phyloP scores from a whole-genome alignment of 23 red algal species.

The Pyropia haitanensis region DNA sequence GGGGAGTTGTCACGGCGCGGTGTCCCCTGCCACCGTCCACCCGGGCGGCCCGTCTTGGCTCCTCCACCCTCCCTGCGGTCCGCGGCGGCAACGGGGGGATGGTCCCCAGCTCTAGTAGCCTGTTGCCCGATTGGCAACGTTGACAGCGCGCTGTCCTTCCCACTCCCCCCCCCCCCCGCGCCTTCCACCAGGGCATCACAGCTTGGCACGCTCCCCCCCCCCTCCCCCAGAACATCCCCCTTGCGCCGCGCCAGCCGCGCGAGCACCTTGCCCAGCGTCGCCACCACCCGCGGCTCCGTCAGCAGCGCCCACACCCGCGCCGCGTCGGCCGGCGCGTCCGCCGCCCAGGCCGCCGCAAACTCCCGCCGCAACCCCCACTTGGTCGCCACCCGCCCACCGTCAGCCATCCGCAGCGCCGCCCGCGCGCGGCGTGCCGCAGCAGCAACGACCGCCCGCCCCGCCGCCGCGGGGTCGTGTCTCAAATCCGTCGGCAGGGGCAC shows the following conservation, averaged over 20 bases:
- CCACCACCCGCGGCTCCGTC: constrained; percentile 10
- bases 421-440: constrained; percentile 13
- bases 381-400: constrained; percentile 6
- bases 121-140: too few relatives aligned
- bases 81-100: too few relatives aligned
- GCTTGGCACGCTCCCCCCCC: too few relatives aligned
- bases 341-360: constrained; percentile 45
- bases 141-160: too few relatives aligned
- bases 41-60: too few relatives aligned
- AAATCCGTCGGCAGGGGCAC: not conserved
- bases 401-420: not conserved
- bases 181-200: too few relatives aligned
- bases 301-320: constrained; percentile 24
- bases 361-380: constrained; percentile 13
- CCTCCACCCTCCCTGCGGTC: too few relatives aligned
- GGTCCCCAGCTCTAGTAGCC: too few relatives aligned
- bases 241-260: not conserved
- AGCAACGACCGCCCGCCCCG: not conserved
- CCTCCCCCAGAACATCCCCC: too few relatives aligned
- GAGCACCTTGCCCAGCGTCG: constrained; percentile 13
- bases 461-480: constrained; percentile 2
- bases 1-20: too few relatives aligned
- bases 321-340: constrained; percentile 25
- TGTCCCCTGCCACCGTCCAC: too few relatives aligned
- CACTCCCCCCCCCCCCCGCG: too few relatives aligned